phyloP scores from a whole-genome alignment of 2,329 filamentous ascomycete genomes.

The Macrophomina phaseolina region DNA sequence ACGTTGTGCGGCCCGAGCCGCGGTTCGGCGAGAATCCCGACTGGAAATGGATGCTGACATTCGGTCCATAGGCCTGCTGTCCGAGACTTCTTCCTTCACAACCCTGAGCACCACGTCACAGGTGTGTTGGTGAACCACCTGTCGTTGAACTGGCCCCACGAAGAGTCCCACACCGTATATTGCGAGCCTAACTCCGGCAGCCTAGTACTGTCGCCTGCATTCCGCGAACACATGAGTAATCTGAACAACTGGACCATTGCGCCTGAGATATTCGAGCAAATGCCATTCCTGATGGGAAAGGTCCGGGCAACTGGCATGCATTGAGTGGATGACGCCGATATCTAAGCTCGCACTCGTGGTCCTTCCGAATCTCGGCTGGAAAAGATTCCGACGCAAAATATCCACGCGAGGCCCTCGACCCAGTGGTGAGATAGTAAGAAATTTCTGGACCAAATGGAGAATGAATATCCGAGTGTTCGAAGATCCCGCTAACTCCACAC shows the following conservation, averaged over 20 bases:
- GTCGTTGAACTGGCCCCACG: slow-evolving; percentile 23
- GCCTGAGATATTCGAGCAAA: slow-evolving; percentile 33
- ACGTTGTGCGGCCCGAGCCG: background rate
- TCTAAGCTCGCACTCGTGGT: background rate
- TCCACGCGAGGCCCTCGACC: background rate
- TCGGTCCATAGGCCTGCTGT: slow-evolving; percentile 22
- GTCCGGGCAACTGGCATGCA: slow-evolving; percentile 17
- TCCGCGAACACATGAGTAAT: slow-evolving; percentile 38
- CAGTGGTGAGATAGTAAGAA: no score
- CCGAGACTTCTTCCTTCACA: slow-evolving; percentile 25
- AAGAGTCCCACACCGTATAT: slow-evolving; percentile 23
- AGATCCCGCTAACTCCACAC: no score
- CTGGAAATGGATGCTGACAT: slow-evolving; percentile 2
- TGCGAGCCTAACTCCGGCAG: slow-evolving; percentile 20
- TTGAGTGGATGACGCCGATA: background rate
- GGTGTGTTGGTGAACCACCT: slow-evolving; percentile 14
- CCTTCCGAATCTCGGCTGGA: background rate
- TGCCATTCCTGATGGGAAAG: slow-evolving; percentile 28
- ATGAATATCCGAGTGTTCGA: no score
- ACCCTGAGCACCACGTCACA: slow-evolving; percentile 24
- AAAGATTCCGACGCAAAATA: background rate
- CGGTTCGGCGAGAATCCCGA: background rate
- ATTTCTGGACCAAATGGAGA: no score
- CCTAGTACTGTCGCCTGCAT: slow-evolving; percentile 18
- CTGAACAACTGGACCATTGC: slow-evolving; percentile 38